Evolutionary conservation across 1,284 basidiomycete species (phyloP).

Genomic region (Ceratobasidium sp.): DNA sequence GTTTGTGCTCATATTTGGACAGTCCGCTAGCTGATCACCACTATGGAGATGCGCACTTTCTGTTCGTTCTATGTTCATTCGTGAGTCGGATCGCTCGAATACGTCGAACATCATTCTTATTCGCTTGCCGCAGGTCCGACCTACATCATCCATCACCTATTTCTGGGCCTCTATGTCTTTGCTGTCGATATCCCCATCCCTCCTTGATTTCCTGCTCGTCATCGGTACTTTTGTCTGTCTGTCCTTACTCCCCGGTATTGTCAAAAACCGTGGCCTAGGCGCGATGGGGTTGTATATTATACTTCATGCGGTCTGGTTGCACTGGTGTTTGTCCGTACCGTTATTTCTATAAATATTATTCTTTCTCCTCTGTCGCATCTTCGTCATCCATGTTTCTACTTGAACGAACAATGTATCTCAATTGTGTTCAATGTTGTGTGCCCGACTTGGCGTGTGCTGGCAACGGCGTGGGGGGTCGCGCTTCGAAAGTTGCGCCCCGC

Average conservation of each 20-base stretch:
- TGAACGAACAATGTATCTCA: constrained; percentile 1
- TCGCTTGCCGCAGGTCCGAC: not conserved
- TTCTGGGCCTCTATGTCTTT: constrained; percentile 7
- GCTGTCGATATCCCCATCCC: constrained; percentile 1
- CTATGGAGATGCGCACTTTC: too few relatives aligned
- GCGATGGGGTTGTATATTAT: not conserved
- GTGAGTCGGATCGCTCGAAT: too few relatives aligned
- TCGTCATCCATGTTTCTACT: not conserved
- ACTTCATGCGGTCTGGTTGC: not conserved
- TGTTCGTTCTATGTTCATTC: too few relatives aligned
- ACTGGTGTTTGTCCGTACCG: constrained; percentile 9
- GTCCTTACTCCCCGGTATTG: constrained; percentile 29
- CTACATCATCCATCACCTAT: not conserved
- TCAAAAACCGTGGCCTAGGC: not conserved
- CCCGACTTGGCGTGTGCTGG: not conserved
- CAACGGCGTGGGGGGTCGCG: not conserved
- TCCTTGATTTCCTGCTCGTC: not conserved
- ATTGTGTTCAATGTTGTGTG: not conserved
- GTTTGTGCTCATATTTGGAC: too few relatives aligned
- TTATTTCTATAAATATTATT: constrained; percentile 38
- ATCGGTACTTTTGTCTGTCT: not conserved
- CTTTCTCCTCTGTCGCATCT: not conserved
- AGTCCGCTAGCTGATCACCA: too few relatives aligned
- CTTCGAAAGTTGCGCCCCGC: not conserved
- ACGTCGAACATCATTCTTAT: not conserved